Percentiles rank a stretch among this genome's conserved stretches.
phyloP scores from a whole-genome alignment of 2,329 filamentous ascomycete genomes.

The Fonsecaea nubica region DNA sequence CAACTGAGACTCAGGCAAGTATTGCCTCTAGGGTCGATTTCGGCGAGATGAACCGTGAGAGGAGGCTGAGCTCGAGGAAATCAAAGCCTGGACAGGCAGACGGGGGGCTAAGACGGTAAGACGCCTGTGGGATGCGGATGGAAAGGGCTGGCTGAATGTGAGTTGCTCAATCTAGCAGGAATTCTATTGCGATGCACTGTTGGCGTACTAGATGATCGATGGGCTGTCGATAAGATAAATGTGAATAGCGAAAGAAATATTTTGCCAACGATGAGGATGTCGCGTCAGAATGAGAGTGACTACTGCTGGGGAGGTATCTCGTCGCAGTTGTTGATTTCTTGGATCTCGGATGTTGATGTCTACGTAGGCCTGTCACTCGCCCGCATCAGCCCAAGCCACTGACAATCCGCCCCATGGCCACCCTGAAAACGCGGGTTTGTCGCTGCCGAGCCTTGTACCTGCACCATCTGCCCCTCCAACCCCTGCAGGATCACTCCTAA shows the following conservation, averaged over 20 bases:
- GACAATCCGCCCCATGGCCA: slow-evolving; percentile 1
- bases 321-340: slow-evolving; percentile 12
- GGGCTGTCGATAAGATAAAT: background rate
- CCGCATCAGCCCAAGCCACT: slow-evolving; percentile 23
- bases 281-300: background rate
- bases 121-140: background rate
- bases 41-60: background rate
- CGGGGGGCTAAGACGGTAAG: slow-evolving; percentile 15
- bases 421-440: slow-evolving; percentile 1
- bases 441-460: slow-evolving; percentile 1
- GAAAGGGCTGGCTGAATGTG: background rate
- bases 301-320: background rate
- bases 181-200: background rate
- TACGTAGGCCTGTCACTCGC: slow-evolving; percentile 23
- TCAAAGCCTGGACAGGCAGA: background rate
- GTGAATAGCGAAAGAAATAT: background rate
- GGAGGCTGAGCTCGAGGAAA: background rate
- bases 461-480: slow-evolving; percentile 2
- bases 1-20: background rate
- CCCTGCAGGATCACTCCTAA: background rate
- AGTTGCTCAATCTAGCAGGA: background rate
- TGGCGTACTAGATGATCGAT: background rate
- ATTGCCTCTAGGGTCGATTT: background rate
- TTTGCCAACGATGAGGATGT: slow-evolving; percentile 6
- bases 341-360: slow-evolving; percentile 18